These are phyloP conservation scores for Fraxinus cuspidata DNA, from an alignment of 257 asterid genomes.

Conservation along the genomic window DNA sequence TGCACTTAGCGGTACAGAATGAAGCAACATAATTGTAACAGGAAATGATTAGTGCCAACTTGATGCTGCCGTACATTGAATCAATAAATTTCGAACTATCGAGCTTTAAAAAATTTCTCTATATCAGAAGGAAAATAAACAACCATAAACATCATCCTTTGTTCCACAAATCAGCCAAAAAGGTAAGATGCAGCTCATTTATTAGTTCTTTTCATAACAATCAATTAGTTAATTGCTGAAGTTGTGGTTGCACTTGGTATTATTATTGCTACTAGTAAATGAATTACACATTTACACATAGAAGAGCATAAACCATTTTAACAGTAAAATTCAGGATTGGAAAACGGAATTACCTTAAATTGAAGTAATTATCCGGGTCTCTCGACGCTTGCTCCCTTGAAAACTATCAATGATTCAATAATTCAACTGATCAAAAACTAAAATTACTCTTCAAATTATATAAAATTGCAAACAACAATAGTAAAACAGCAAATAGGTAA, in stretches of 20 bases:
- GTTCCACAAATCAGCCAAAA: background rate
- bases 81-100: constrained; percentile 1
- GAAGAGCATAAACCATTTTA: background rate
- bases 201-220: background rate
- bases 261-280: background rate
- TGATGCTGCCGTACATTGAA: constrained; percentile 7
- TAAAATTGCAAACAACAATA: background rate
- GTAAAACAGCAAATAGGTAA: background rate
- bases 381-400: constrained; percentile 92
- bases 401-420: constrained; percentile 48
- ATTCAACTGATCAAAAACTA: constrained; percentile 9
- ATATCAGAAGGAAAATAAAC: constrained; percentile 4
- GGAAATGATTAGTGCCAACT: background rate
- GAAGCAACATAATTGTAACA: background rate
- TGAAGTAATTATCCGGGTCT: constrained; percentile 94
- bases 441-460: background rate
- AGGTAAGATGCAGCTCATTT: background rate
- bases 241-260: background rate
- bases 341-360: constrained; percentile 65
- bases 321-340: constrained; percentile 7
- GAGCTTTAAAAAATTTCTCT: background rate
- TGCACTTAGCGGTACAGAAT: background rate
- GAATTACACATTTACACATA: background rate
- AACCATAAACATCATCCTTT: constrained; percentile 6
- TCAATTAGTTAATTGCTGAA: background rate